A percentile compares a stretch with the other conserved stretches of the same genome.
Conservation (phyloP, 2,329 filamentous ascomycete genomes). For the Oidium heveae region DNA sequence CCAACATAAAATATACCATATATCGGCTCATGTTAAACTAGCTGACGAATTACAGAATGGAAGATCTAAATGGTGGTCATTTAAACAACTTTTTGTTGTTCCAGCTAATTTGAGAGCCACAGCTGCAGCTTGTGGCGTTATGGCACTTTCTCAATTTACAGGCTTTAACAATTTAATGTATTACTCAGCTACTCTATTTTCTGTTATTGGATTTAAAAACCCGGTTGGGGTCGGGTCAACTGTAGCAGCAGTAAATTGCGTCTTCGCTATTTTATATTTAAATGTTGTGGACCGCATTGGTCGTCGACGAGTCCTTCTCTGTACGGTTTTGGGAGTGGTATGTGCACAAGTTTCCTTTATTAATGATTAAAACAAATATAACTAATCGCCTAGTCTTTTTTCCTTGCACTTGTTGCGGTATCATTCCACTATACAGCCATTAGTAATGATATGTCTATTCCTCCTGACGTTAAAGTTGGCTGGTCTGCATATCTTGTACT, state of each 20-base stretch:
- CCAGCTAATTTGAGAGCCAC: constrained; percentile 21
- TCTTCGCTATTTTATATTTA: constrained; percentile 24
- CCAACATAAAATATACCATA: constrained; percentile 19
- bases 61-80: constrained; percentile 18
- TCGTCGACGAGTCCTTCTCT: constrained; percentile 20
- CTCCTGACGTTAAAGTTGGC: constrained; percentile 14
- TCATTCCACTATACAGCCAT: constrained; percentile 25
- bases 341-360: neutral
- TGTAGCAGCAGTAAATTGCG: constrained; percentile 21
- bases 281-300: constrained; percentile 23
- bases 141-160: constrained; percentile 23
- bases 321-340: constrained; percentile 20
- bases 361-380: no score
- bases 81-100: constrained; percentile 21
- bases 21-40: constrained; percentile 17
- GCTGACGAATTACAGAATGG: constrained; percentile 17
- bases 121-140: constrained; percentile 22
- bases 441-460: constrained; percentile 16
- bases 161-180: constrained; percentile 23
- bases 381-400: constrained; percentile 6
- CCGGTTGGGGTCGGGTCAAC: constrained; percentile 21
- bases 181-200: constrained; percentile 19
- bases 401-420: constrained; percentile 27
- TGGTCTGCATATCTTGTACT: constrained; percentile 29
- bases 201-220: constrained; percentile 23